A percentile compares a stretch with the other conserved stretches of the same genome.
Evolutionary conservation across 257 asterid species (phyloP).

Genomic region (Nicotiana tomentosiformis): DNA sequence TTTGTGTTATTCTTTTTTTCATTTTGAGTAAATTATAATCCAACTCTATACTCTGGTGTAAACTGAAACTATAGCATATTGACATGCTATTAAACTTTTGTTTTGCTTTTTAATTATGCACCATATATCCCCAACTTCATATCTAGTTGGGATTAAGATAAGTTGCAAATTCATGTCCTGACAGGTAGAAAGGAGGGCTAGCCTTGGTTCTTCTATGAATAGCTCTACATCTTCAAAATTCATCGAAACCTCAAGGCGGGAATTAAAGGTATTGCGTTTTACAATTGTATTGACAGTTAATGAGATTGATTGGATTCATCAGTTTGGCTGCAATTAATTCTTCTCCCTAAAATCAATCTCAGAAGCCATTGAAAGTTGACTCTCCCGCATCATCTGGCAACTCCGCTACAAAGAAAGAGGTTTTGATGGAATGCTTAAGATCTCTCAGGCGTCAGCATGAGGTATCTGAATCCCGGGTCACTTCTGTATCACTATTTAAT

Average conservation of each 20-base stretch:
- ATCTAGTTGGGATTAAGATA: not conserved
- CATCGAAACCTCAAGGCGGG: conserved; percentile 14
- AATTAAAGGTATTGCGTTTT: conserved; percentile 27
- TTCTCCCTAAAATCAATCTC: conserved; percentile 16
- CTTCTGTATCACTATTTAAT: conserved; percentile 1
- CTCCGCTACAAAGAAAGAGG: conserved; percentile 26
- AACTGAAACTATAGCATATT: not conserved
- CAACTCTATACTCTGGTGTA: not conserved
- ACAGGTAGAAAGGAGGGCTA: conserved; percentile 48
- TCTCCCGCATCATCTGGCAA: conserved; percentile 23
- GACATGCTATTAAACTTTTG: not conserved
- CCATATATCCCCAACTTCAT: not conserved
- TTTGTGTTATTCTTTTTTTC: not conserved
- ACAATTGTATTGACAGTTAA: not conserved
- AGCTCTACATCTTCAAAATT: conserved; percentile 18
- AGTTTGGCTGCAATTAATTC: not conserved
- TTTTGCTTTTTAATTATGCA: not conserved
- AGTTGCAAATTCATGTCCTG: conserved; percentile 1
- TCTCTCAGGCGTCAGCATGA: conserved; percentile 52
- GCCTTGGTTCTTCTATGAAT: conserved; percentile 31
- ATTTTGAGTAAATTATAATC: not conserved
- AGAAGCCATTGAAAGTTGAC: conserved; percentile 27
- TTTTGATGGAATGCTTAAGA: conserved; percentile 61
- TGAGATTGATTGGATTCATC: not conserved
- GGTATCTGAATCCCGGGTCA: conserved; percentile 32